These are phyloP conservation scores for Cucurbita pepo DNA, from an alignment of 306 rosid genomes.

Conservation along the genomic window DNA sequence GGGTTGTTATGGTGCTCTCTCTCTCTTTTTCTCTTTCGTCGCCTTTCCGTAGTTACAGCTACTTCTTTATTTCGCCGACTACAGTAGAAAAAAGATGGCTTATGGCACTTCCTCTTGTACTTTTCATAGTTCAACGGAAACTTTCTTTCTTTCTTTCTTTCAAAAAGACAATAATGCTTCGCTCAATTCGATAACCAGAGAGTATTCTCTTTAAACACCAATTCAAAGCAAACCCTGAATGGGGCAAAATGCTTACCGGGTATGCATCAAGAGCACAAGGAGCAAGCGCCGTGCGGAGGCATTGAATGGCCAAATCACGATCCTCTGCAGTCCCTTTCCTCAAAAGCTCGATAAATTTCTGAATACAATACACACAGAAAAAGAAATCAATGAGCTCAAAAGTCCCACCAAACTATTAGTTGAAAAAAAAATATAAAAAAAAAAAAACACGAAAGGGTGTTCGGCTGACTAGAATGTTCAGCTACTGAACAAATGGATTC, in stretches of 20 bases:
- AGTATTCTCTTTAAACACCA: not conserved
- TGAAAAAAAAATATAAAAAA: not conserved
- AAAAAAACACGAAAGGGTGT: not conserved
- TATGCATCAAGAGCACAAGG: conserved; percentile 97
- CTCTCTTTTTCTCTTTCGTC: not conserved
- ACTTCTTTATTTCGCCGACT: not conserved
- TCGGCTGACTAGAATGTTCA: not conserved
- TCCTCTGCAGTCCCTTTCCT: conserved; percentile 63
- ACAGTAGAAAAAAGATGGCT: not conserved
- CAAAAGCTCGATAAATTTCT: conserved; percentile 93
- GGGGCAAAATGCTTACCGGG: conserved; percentile 38
- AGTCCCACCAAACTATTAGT: not conserved
- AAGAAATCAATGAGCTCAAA: not conserved
- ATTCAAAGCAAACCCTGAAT: not conserved
- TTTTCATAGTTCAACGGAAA: not conserved
- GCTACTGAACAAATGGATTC: not conserved
- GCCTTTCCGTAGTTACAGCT: not conserved
- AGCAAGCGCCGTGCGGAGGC: conserved; percentile 75
- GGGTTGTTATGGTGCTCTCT: not conserved
- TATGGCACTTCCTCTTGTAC: not conserved
- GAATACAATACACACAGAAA: not conserved
- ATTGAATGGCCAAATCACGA: conserved; percentile 74
- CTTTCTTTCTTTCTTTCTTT: not conserved
- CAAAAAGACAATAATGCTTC: not conserved
- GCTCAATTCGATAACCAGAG: not conserved